These are phyloP conservation scores for Chrysanthemum makinoi DNA, from an alignment of 129 eudicot genomes.

Conservation along the genomic window DNA sequence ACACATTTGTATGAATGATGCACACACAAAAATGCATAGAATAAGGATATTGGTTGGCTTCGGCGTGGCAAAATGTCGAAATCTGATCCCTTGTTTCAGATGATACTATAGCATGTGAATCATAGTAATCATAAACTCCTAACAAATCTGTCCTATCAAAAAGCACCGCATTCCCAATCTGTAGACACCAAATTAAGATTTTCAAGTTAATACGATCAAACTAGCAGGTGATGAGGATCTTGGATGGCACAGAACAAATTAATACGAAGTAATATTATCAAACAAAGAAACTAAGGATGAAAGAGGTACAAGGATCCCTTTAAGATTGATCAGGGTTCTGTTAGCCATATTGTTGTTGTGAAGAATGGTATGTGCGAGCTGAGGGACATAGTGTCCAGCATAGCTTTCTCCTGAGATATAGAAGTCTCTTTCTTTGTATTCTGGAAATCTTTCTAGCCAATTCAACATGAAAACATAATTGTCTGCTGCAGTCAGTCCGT, in stretches of 20 bases:
- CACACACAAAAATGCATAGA: not conserved
- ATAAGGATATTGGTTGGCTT: not conserved
- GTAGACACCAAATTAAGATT: slow-evolving; percentile 12
- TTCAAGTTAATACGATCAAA: not conserved
- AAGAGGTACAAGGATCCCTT: slow-evolving; percentile 17
- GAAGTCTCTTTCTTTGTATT: slow-evolving; percentile 60
- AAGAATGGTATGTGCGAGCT: slow-evolving; percentile 52
- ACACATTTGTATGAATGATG: not conserved
- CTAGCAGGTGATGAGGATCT: too few relatives aligned
- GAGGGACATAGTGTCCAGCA: slow-evolving; percentile 92
- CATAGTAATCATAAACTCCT: slow-evolving; percentile 64
- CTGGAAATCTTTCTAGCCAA: slow-evolving; percentile 76
- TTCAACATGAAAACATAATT: slow-evolving; percentile 63
- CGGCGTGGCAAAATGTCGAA: slow-evolving; percentile 31
- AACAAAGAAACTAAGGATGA: not conserved
- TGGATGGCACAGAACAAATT: not conserved
- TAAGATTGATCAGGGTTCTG: slow-evolving; percentile 15
- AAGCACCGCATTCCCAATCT: slow-evolving; percentile 82
- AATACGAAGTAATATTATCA: not conserved
- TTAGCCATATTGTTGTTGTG: slow-evolving; percentile 11
- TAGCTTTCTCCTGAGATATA: slow-evolving; percentile 79
- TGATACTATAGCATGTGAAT: slow-evolving; percentile 58
- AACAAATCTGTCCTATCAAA: slow-evolving; percentile 49
- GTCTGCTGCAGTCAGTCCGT: slow-evolving; percentile 47
- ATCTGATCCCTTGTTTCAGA: slow-evolving; percentile 39